These are phyloP conservation scores for Tilletia setariae DNA, from an alignment of 1,284 basidiomycete species.

Conservation along the genomic window DNA sequence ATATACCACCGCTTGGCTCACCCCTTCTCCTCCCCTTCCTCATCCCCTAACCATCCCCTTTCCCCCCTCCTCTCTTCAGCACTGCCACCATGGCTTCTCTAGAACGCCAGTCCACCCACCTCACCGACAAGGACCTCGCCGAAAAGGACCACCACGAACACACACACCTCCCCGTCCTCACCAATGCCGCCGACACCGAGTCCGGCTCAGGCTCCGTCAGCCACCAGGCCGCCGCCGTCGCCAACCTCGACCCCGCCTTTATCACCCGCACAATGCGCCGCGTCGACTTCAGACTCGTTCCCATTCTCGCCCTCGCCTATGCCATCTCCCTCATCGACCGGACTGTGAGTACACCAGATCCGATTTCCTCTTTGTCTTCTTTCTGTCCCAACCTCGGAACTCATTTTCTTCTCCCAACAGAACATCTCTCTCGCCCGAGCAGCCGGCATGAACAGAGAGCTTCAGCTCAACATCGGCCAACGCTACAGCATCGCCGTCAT, in stretches of 20 bases:
- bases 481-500: constrained; percentile 48
- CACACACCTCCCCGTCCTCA: constrained; percentile 1
- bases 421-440: constrained; percentile 41
- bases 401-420: neutral
- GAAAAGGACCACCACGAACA: constrained; percentile 2
- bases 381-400: neutral
- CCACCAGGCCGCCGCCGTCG: neutral
- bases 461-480: constrained; percentile 33
- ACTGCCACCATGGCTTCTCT: neutral
- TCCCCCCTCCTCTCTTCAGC: neutral
- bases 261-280: neutral
- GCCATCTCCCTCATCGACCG: constrained; percentile 52
- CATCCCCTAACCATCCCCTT: neutral
- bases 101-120: neutral
- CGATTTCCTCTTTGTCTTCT: neutral
- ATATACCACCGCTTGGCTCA: neutral
- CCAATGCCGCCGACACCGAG: constrained; percentile 9
- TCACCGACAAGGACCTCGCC: constrained; percentile 1
- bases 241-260: neutral
- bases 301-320: constrained; percentile 54
- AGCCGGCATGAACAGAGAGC: constrained; percentile 38
- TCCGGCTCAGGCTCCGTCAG: neutral
- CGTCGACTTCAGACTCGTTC: constrained; percentile 53
- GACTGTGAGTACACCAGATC: neutral
- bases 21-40: neutral